Percentiles rank a stretch among this genome's conserved stretches.
phyloP scores from a whole-genome alignment of 2,329 filamentous ascomycete species.

The Colletotrichum truncatum region DNA sequence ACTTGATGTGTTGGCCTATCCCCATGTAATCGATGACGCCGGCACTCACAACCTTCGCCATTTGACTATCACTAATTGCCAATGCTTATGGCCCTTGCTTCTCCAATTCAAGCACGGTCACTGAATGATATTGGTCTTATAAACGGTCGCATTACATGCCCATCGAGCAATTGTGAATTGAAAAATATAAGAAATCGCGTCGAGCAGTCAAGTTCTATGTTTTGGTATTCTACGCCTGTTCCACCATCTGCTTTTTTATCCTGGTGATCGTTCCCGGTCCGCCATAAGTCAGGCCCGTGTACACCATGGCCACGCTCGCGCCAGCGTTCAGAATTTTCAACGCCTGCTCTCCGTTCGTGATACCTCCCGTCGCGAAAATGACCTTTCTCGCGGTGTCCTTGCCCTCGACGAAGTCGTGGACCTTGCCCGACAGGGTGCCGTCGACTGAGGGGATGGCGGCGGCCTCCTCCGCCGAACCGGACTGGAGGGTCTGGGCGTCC shows the following conservation, averaged over 20 bases:
- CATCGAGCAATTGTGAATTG: not conserved
- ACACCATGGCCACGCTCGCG: conserved; percentile 90
- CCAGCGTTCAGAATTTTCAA: conserved; percentile 85
- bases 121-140: no score
- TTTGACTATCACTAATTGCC: no score
- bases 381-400: conserved; percentile 67
- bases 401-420: conserved; percentile 27
- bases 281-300: conserved; percentile 78
- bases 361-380: conserved; percentile 93
- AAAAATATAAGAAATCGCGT: not conserved
- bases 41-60: no score
- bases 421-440: conserved; percentile 41
- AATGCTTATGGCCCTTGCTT: no score
- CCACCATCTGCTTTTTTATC: conserved; percentile 71
- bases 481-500: conserved; percentile 58
- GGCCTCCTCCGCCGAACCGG: conserved; percentile 41
- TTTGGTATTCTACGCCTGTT: conserved; percentile 42
- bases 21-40: no score
- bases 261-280: conserved; percentile 71
- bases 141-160: not conserved
- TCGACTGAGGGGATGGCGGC: conserved; percentile 38
- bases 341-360: conserved; percentile 88
- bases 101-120: no score
- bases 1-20: no score
- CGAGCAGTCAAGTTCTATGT: conserved; percentile 9